Conservation (phyloP, 179 eudicot genomes). For the Patellifolia procumbens region DNA sequence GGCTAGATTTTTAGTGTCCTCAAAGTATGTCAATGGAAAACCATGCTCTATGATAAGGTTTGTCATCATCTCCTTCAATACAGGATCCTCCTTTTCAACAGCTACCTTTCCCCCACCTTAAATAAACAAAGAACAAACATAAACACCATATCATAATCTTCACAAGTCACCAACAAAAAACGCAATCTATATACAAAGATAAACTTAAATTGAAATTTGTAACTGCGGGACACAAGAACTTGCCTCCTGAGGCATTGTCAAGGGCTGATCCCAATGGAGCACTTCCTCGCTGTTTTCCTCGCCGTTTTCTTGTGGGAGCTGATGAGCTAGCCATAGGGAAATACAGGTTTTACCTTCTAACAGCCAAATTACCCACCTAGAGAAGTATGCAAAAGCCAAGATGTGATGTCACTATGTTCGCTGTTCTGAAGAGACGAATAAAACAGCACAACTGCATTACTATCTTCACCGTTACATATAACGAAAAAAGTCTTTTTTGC, state of each 20-base stretch:
- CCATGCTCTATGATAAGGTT: background rate
- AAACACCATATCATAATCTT: background rate
- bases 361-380: background rate
- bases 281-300: background rate
- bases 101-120: background rate
- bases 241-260: background rate
- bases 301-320: background rate
- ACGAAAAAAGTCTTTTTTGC: too few relatives aligned
- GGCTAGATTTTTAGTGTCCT: background rate
- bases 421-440: background rate
- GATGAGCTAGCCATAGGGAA: background rate
- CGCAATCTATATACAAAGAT: background rate
- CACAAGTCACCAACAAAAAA: background rate
- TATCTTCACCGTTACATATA: too few relatives aligned
- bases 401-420: background rate
- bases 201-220: background rate
- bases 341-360: background rate
- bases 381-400: background rate
- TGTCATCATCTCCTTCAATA: background rate
- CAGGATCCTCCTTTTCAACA: background rate
- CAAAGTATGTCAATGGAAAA: constrained; percentile 1
- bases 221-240: background rate
- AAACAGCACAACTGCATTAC: background rate
- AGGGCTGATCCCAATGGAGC: background rate
- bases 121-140: background rate